Conservation (phyloP, 495 filamentous ascomycete genomes). For the Aspergillus bertholletiae region DNA sequence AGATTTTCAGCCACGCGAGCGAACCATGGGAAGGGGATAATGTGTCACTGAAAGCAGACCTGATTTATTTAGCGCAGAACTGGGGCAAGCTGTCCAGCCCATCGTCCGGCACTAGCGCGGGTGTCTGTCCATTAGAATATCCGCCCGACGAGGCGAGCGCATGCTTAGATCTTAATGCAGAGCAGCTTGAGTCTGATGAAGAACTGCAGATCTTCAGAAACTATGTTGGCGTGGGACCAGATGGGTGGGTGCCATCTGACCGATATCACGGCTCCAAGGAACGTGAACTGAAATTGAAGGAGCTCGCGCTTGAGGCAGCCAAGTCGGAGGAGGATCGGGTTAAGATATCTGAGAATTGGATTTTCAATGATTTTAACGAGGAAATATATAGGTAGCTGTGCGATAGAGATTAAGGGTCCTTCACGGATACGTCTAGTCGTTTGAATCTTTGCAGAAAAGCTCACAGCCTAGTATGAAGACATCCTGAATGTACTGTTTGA, state of each 20-base stretch:
- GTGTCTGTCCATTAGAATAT: constrained; percentile 16
- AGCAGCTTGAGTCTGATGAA: constrained; percentile 19
- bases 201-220: constrained; percentile 14
- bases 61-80: neutral
- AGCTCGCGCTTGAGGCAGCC: constrained; percentile 17
- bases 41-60: constrained; percentile 13
- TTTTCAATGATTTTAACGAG: constrained; percentile 26
- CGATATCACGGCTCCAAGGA: constrained; percentile 16
- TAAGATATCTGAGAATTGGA: constrained; percentile 23
- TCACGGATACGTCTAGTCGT: too few species aligned
- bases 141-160: constrained; percentile 13
- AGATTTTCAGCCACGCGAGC: constrained; percentile 20
- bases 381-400: constrained; percentile 14
- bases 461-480: neutral
- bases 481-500: neutral
- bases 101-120: neutral
- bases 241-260: constrained; percentile 22
- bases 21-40: constrained; percentile 29
- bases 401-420: too few species aligned
- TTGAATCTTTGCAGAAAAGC: too few species aligned
- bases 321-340: constrained; percentile 17
- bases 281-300: constrained; percentile 16
- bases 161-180: constrained; percentile 11
- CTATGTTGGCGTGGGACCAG: constrained; percentile 16
- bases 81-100: neutral